Base-by-base conservation (phyloP, 495 filamentous ascomycete genomes). In the Daldinia concentrica region DNA sequence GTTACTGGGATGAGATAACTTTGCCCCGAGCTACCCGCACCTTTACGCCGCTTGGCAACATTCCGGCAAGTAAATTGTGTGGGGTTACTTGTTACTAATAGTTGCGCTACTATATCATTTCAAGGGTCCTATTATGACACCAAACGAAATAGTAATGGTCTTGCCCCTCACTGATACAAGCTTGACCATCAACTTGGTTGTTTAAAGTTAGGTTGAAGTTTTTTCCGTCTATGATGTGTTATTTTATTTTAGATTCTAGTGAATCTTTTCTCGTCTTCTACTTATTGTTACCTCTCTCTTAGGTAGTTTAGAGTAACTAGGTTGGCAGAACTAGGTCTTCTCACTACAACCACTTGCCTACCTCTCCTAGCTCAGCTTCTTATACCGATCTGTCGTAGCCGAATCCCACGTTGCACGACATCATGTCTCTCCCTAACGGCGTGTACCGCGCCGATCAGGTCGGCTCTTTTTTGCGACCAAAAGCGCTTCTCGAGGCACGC, bases 371-470 rank as follows among this genome's bases (percentile, higher is more conserved):
- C 15, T n/a, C 29, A 11, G 0, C 32, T 41, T 50, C 32, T 57
- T 22, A 61, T 72, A 64, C 56, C 34, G n/a, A 27, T 14, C 37
- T 58, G 30, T 58, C 34, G 43, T 52, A 62, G 9, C 58, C 27
- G 52, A 67, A 59, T 43, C 55, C 56, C 57, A 64, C 60, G 43
- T 72, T 50, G 2, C 41, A 71, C 45, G 14, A 58, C 66, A 74
- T 64, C 36, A 84, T 84, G 82, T 75, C 79, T 72, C 81, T 84
- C 48, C 82, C 82, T 17, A 77, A 75, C 34, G 82, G 82, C 62
- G 80, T 84, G 69, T 83, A 83, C 70, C 82, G 82, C 67, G 80
- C 82, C 74, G 82, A 84, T 78, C 82, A 84, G 70, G 82, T 84
- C 74, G 82, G 82, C 64, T 83, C 81, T 34, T 79, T 84, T 58